Base-by-base conservation (phyloP, 2,329 filamentous ascomycete species). In the Sporothrix dimorphospora region DNA sequence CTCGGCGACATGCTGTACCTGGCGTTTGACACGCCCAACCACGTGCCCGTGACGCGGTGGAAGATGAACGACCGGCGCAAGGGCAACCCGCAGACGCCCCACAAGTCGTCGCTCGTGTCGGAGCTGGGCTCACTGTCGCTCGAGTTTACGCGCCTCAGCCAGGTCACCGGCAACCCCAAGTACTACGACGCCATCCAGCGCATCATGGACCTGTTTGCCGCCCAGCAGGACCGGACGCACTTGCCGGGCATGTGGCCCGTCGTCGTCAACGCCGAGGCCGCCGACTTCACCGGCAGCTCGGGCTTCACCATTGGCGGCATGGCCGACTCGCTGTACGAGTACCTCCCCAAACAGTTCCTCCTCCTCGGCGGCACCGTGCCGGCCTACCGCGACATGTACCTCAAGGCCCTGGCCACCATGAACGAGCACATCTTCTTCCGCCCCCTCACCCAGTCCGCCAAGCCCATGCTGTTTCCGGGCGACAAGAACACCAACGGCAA, bases 1-100 rank as follows among this genome's bases (percentile, higher is more conserved):
- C 82, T 92, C 8, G 90, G 86, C n/a, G 86, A 90, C 72, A 80
- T 92, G 78, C 81, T 92, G 30, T 89, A 91, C 78, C 85, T 86
- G 21, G 88, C 88, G 1, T 92, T 91, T 75, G 90, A 92, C 75
- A 92, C 90, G 12, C 87, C 88, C 1, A 91, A 90, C 76, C 85
- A 85, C 21, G 88, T 92, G 85, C 91, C 90, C 0, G 81, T 88
- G 49, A 61, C 59, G 47, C 72, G 71, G 67, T 72, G 30, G 53
- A 55, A 24, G 16, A 53, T 63, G 71, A 61, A 30, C 51, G 51
- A n/a, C 42, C 70, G 73, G 4, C 70, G 68, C 47, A 51, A 63
- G 34, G 73, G 72, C 51, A n/a, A 42, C n/a, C 12, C 47, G 49
- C 82, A 84, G 66, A 72, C 66, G 7, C 81, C 81, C 27, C 79